A percentile compares a stretch with the other conserved stretches of the same genome.
Evolutionary conservation across 495 filamentous ascomycete genomes (phyloP).

Genomic region (Penicillium roqueforti): DNA sequence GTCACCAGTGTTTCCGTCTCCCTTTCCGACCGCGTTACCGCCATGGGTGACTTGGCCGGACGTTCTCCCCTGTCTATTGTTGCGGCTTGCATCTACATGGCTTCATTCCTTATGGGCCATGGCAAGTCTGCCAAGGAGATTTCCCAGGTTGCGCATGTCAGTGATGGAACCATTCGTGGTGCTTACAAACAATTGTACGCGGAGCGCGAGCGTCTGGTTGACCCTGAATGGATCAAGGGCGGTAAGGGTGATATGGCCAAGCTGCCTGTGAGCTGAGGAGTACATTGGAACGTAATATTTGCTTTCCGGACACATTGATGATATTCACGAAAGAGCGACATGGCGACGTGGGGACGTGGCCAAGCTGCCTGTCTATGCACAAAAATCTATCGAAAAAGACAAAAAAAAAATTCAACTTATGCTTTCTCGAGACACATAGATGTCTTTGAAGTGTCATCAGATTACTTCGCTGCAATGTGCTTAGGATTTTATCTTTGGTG

Average conservation of each 20-base stretch:
- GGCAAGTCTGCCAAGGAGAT: conserved; percentile 82
- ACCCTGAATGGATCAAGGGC: conserved; percentile 66
- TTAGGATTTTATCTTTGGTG: neutral
- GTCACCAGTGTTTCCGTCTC: conserved; percentile 68
- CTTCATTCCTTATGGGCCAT: conserved; percentile 75
- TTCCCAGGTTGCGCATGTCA: conserved; percentile 73
- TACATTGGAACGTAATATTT: neutral
- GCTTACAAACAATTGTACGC: conserved; percentile 85
- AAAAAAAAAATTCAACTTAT: neutral
- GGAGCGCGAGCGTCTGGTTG: conserved; percentile 67
- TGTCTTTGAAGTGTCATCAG: neutral
- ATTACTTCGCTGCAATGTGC: neutral
- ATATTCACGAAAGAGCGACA: neutral
- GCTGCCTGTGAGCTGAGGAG: conserved; percentile 52
- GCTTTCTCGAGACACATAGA: neutral
- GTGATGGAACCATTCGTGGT: conserved; percentile 91
- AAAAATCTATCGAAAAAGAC: neutral
- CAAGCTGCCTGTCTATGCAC: neutral
- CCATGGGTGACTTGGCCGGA: conserved; percentile 75
- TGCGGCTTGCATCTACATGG: conserved; percentile 94
- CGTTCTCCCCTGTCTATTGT: conserved; percentile 92
- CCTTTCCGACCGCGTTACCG: conserved; percentile 68
- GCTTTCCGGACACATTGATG: neutral
- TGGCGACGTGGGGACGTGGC: no score
- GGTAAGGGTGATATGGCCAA: conserved; percentile 64